phyloP scores from a whole-genome alignment of 768 basidiomycete genomes.

The Boletus vermiculosoides region DNA sequence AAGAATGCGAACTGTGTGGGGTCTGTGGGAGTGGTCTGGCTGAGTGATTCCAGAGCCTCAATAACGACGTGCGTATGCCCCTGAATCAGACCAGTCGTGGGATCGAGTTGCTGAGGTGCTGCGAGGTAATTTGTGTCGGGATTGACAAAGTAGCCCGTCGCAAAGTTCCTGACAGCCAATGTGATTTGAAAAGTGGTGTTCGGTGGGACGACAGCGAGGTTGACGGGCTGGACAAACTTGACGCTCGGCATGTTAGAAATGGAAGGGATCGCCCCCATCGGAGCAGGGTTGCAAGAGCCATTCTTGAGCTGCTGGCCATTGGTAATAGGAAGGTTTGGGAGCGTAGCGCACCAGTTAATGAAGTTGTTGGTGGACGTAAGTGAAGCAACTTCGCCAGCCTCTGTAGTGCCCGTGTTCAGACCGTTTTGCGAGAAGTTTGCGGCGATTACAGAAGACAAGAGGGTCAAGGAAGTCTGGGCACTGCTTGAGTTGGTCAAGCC shows the following conservation, averaged over 20 bases:
- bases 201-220: constrained; percentile 41
- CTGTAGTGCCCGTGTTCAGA: constrained; percentile 26
- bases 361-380: constrained; percentile 71
- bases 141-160: constrained; percentile 61
- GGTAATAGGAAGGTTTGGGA: constrained; percentile 51
- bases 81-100: constrained; percentile 45
- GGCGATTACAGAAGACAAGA: constrained; percentile 51
- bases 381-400: constrained; percentile 52
- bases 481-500: constrained; percentile 19
- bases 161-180: constrained; percentile 44
- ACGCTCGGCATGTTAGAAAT: constrained; percentile 49
- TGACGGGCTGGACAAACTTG: constrained; percentile 51
- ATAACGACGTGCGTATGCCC: constrained; percentile 68
- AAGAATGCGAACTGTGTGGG: constrained; percentile 58
- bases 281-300: constrained; percentile 60
- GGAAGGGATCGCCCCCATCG: constrained; percentile 58
- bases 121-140: constrained; percentile 50
- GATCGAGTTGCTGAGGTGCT: constrained; percentile 53
- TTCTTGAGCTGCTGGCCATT: constrained; percentile 53
- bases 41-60: constrained; percentile 47
- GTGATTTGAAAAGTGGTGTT: constrained; percentile 52
- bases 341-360: constrained; percentile 62
- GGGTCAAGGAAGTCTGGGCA: constrained; percentile 34
- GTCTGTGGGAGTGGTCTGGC: constrained; percentile 48
- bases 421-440: constrained; percentile 56